These are phyloP conservation scores for Cerioporus squamosus DNA, from an alignment of 1,284 basidiomycete genomes.

Conservation along the genomic window DNA sequence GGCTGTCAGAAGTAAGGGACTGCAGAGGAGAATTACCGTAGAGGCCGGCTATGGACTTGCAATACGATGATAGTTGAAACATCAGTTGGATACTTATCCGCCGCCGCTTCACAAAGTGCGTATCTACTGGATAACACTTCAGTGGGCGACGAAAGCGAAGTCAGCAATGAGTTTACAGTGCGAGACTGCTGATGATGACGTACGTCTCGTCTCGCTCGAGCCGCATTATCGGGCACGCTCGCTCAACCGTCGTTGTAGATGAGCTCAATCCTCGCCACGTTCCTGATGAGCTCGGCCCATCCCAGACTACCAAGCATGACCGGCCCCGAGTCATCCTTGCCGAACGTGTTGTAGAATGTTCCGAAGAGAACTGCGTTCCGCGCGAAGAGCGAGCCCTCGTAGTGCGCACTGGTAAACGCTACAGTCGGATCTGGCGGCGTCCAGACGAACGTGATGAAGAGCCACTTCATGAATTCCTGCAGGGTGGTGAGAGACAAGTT, in stretches of 20 bases:
- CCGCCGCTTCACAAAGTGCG: neutral
- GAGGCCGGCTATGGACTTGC: no score
- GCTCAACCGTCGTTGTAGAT: constrained; percentile 5
- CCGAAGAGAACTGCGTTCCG: constrained; percentile 8
- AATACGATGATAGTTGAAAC: no score
- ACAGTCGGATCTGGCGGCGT: constrained; percentile 4
- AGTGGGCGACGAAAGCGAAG: neutral
- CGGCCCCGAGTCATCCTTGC: constrained; percentile 9
- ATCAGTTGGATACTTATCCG: neutral
- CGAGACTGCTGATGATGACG: neutral
- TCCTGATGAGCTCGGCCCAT: constrained; percentile 12
- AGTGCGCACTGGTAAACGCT: constrained; percentile 1
- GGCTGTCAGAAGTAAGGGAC: neutral
- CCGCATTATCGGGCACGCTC: neutral
- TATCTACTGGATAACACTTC: no score
- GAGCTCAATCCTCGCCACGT: constrained; percentile 12
- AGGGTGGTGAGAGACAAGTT: neutral
- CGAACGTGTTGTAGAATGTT: constrained; percentile 9
- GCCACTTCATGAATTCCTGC: constrained; percentile 8
- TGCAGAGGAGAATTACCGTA: no score
- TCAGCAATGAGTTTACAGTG: neutral
- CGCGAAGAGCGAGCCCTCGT: constrained; percentile 7
- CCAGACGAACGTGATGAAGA: constrained; percentile 10
- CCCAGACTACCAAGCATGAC: constrained; percentile 13
- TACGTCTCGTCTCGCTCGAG: neutral